Conservation (phyloP, 306 rosid genomes). For the Dryas alaskensis region DNA sequence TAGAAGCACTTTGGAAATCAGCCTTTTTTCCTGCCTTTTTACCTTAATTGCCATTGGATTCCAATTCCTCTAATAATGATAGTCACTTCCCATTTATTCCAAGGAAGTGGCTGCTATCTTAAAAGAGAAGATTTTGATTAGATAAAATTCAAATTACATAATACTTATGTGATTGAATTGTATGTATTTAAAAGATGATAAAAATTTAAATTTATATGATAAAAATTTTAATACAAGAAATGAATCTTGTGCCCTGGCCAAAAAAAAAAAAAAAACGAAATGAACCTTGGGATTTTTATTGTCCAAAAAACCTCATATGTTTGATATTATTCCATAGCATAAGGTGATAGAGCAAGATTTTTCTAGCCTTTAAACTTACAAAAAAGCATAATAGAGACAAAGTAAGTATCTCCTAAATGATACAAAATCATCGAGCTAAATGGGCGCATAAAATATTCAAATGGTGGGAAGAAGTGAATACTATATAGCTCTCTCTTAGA, state of each 20-base stretch:
- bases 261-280: too few relatives aligned
- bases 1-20: neutral
- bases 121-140: neutral
- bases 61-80: constrained; percentile 9
- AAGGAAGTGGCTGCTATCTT: neutral
- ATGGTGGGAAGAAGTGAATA: neutral
- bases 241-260: too few relatives aligned
- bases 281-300: too few relatives aligned
- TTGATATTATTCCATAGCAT: too few relatives aligned
- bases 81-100: constrained; percentile 10
- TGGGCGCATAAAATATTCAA: neutral
- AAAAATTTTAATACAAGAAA: too few relatives aligned
- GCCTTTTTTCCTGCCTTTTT: neutral
- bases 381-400: constrained; percentile 12
- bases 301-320: too few relatives aligned
- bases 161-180: too few relatives aligned
- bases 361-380: neutral
- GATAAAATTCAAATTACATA: too few relatives aligned
- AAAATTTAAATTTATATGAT: too few relatives aligned
- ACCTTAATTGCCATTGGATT: constrained; percentile 20
- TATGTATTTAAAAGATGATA: too few relatives aligned
- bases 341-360: too few relatives aligned
- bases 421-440: neutral
- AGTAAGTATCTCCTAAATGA: constrained; percentile 11
- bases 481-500: constrained; percentile 25